phyloP scores from a whole-genome alignment of 73 alveolate species.

The Tetrahymena malaccensis region DNA sequence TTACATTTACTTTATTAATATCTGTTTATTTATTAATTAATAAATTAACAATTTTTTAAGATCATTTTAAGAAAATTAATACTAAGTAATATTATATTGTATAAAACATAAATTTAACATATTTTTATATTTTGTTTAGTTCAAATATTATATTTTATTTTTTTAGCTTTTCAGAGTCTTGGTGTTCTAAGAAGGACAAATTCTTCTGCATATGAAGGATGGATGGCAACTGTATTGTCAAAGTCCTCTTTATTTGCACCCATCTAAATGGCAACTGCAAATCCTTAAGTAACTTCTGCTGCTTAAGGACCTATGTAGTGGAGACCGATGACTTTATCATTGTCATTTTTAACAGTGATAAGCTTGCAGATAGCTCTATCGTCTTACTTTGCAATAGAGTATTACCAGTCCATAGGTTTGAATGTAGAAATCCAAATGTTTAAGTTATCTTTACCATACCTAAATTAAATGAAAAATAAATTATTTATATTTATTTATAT shows the following conservation, averaged over 20 bases:
- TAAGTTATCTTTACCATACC: background rate
- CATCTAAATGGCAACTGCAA: constrained; percentile 83
- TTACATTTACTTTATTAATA: too few relatives aligned
- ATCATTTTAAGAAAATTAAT: too few relatives aligned
- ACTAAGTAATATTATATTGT: too few relatives aligned
- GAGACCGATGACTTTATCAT: constrained; percentile 81
- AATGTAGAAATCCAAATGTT: background rate
- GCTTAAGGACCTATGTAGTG: constrained; percentile 83
- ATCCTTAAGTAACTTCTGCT: constrained; percentile 93
- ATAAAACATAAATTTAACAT: background rate
- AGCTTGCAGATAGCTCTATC: constrained; percentile 26
- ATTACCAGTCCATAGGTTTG: background rate
- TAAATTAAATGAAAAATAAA: background rate
- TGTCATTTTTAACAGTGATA: constrained; percentile 44
- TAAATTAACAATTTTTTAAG: too few relatives aligned
- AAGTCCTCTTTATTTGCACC: constrained; percentile 89
- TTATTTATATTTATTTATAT: background rate
- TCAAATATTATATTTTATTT: too few relatives aligned
- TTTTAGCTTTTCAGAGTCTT: background rate
- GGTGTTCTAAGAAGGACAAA: background rate
- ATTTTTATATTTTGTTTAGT: too few relatives aligned
- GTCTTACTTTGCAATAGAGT: background rate
- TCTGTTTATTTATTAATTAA: too few relatives aligned
- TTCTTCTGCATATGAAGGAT: constrained; percentile 33
- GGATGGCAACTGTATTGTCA: constrained; percentile 52